Base-by-base conservation (phyloP, 2,329 filamentous ascomycete species). In the Hypoxylon sp. region DNA sequence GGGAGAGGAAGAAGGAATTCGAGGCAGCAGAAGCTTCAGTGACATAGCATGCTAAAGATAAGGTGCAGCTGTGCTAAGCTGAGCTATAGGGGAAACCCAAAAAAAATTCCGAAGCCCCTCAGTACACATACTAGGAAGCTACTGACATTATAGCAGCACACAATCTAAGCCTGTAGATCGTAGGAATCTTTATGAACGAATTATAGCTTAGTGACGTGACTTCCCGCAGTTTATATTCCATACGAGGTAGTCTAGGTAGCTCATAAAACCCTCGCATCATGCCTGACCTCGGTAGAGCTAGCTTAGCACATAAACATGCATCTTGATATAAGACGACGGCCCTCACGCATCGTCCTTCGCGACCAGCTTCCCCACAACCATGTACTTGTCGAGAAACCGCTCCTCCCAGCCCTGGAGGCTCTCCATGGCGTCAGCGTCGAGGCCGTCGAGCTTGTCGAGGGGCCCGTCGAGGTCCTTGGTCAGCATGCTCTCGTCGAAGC, bases 401-500 rank as follows among this genome's bases (percentile, higher is more conserved):
- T 96, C 92, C 79, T 97, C 93, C 95, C 95, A 99, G 1, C 91
- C 92, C 68, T 83, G 81, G 74, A 97, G 78, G 46, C 92, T 90
- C 74, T 96, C 93, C 77, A 90, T 78, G 80, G 96, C 88, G 56
- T 94, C 92, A 1, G 73, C 74, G 4, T 85, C 86, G 59, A 98
- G 75, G 55, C 88, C 91, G 48, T 85, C 81, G 38, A 97, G 80
- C 49, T 82, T 85, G 73, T 97, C 92, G 62, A 97, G 78, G 40
- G 92, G 91, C 0, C 86, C 94, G 55, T 95, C 86, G 52, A 98
- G 78, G 74, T 97, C 90, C 80, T 94, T 87, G 15, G 95, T 98
- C 77, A 98, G 78, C 92, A 98, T 96, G 5, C 93, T 90, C 80
- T 91, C 86, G 73, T 97, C 95, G 74, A 99, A 98, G 78, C 91